Percentiles rank a stretch among this genome's conserved stretches.
phyloP scores from a whole-genome alignment of 805 yeast species.

The Spathaspora sp. region DNA sequence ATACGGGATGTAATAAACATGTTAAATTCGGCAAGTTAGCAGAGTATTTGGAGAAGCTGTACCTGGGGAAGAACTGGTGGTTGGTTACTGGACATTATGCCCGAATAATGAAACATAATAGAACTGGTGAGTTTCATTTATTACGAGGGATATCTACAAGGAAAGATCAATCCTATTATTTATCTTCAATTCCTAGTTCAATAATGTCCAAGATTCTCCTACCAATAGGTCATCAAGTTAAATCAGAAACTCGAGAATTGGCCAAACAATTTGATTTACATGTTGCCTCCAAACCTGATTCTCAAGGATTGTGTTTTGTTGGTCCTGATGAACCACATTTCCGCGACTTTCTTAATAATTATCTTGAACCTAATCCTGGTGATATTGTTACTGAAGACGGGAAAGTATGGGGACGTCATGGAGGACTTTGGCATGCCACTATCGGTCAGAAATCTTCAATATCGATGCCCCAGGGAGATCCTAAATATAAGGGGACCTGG shows the following conservation, averaged over 20 bases:
- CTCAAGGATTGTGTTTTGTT: conserved; percentile 94
- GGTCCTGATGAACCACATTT: conserved; percentile 60
- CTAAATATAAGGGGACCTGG: conserved; percentile 76
- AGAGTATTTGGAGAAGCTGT: conserved; percentile 44
- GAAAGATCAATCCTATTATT: conserved; percentile 91
- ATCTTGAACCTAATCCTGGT: conserved; percentile 71
- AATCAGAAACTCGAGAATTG: conserved; percentile 67
- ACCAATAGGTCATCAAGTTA: conserved; percentile 78
- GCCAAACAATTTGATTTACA: conserved; percentile 54
- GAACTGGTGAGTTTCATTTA: conserved; percentile 39
- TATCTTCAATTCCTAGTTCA: conserved; percentile 58
- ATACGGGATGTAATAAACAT: conserved; percentile 77
- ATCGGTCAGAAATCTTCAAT: conserved; percentile 83
- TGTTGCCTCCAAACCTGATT: conserved; percentile 81
- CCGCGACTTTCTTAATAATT: conserved; percentile 69
- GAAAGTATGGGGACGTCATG: conserved; percentile 71
- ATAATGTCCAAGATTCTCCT: conserved; percentile 52
- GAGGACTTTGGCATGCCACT: conserved; percentile 93
- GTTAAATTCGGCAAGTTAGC: conserved; percentile 84
- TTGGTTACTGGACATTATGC: conserved; percentile 87
- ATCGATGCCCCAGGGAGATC: conserved; percentile 87
- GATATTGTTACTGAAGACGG: conserved; percentile 76
- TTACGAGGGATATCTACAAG: conserved; percentile 52
- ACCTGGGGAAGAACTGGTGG: conserved; percentile 57
- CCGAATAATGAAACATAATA: conserved; percentile 38